These are phyloP conservation scores for Chloranthus sessilifolius DNA, from an alignment of 164 flowering plant species.

Conservation along the genomic window DNA sequence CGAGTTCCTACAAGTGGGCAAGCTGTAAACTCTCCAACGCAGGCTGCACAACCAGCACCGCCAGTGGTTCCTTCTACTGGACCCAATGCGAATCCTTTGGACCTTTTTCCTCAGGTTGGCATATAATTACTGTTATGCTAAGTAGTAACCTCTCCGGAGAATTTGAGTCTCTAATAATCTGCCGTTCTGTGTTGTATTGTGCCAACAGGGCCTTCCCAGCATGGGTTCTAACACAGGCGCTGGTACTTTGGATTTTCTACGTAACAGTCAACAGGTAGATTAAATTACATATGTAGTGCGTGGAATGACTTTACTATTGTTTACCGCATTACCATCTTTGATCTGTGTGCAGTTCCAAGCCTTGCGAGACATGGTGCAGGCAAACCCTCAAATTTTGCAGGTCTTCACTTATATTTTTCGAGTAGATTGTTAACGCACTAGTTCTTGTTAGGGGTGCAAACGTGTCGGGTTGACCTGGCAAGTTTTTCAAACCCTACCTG, in stretches of 20 bases:
- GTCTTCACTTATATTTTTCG: conserved; percentile 17
- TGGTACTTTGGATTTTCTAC: conserved; percentile 75
- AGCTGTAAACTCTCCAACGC: conserved; percentile 39
- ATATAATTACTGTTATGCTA: neutral
- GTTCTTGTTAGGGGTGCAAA: neutral
- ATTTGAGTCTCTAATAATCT: conserved; percentile 2
- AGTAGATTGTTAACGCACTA: neutral
- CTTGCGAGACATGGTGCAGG: conserved; percentile 65
- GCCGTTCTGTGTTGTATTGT: conserved; percentile 1
- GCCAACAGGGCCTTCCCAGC: conserved; percentile 71
- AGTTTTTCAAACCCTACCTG: too few relatives aligned
- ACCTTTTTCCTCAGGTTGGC: conserved; percentile 91
- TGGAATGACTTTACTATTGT: neutral
- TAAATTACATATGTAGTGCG: neutral
- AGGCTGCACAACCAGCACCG: conserved; percentile 54
- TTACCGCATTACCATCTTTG: neutral
- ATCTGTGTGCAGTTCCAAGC: conserved; percentile 50
- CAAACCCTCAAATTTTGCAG: conserved; percentile 71
- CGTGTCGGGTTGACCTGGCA: too few relatives aligned
- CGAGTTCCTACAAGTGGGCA: conserved; percentile 40
- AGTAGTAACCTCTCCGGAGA: neutral
- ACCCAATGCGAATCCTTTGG: conserved; percentile 91
- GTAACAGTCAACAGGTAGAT: conserved; percentile 82
- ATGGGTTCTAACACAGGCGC: conserved; percentile 65
- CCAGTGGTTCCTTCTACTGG: conserved; percentile 59